A percentile compares a stretch with the other conserved stretches of the same genome.
Conservation (phyloP, 352 stramenopile genomes). For the Phytophthora meadii region DNA sequence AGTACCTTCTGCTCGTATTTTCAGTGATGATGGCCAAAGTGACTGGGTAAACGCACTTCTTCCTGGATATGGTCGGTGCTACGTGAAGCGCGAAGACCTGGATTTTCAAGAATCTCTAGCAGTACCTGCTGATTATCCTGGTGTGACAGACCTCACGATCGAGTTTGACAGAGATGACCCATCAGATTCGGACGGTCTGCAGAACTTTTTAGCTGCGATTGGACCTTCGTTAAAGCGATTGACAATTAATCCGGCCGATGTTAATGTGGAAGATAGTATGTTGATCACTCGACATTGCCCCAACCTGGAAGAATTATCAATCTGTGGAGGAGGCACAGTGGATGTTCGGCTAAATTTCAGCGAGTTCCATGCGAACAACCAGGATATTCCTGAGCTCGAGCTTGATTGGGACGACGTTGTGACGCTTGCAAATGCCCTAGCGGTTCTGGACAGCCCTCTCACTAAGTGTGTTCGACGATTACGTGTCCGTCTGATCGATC, state of each 20-base stretch:
- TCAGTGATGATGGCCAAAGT: slow-evolving; percentile 11
- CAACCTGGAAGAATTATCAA: slow-evolving; percentile 16
- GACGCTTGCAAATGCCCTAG: slow-evolving; percentile 1
- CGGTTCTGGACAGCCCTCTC: neutral
- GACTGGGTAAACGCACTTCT: slow-evolving; percentile 13
- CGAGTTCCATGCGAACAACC: slow-evolving; percentile 11
- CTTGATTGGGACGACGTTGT: slow-evolving; percentile 9
- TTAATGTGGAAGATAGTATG: neutral
- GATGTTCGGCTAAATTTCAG: slow-evolving; percentile 22
- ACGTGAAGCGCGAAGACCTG: slow-evolving; percentile 1
- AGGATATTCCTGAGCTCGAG: slow-evolving; percentile 9
- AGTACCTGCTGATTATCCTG: neutral
- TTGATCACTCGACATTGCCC: slow-evolving; percentile 9
- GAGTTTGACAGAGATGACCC: slow-evolving; percentile 7
- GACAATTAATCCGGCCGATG: too few species aligned
- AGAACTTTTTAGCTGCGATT: slow-evolving; percentile 2
- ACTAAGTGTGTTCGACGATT: slow-evolving; percentile 22
- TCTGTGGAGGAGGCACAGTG: slow-evolving; percentile 6
- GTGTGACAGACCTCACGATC: slow-evolving; percentile 5
- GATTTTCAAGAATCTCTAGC: neutral
- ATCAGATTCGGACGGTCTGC: slow-evolving; percentile 1
- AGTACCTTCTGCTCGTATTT: neutral
- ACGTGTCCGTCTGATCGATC: slow-evolving; percentile 17
- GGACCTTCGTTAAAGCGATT: slow-evolving; percentile 6
- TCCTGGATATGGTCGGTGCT: slow-evolving; percentile 12